Percentiles rank a stretch among this genome's conserved stretches.
phyloP scores from a whole-genome alignment of 352 stramenopile genomes.

The Phytophthora uliginosa region DNA sequence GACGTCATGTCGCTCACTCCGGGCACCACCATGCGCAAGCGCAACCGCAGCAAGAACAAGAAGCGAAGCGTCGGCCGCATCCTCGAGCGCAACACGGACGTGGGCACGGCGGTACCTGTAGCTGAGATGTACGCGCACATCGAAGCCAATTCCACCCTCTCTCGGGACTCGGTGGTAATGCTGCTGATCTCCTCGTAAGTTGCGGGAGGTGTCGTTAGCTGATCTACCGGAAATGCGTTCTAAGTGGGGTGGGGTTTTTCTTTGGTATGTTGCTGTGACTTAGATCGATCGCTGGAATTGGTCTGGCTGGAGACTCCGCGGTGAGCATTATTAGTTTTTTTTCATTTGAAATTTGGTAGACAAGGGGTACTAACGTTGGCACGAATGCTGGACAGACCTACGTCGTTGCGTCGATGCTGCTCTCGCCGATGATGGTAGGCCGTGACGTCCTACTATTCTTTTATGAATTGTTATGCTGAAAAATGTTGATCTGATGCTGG shows the following conservation, averaged over 20 bases:
- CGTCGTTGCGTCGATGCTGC: constrained; percentile 90
- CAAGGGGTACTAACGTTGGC: constrained; percentile 7
- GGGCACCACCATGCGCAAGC: constrained; percentile 81
- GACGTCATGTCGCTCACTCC: constrained; percentile 91
- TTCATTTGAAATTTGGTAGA: neutral
- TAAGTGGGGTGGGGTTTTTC: neutral
- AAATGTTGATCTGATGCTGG: constrained; percentile 6
- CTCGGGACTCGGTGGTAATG: constrained; percentile 86
- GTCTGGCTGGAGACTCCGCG: constrained; percentile 77
- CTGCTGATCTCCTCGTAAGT: constrained; percentile 87
- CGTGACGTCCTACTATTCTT: neutral
- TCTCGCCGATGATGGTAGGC: constrained; percentile 88
- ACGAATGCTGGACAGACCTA: constrained; percentile 60
- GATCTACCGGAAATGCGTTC: neutral
- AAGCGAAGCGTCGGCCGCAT: constrained; percentile 76
- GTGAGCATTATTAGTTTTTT: constrained; percentile 35
- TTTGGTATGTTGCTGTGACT: constrained; percentile 3
- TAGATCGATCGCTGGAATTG: constrained; percentile 85
- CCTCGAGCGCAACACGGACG: constrained; percentile 81
- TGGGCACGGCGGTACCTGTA: constrained; percentile 85
- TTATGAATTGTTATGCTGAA: neutral
- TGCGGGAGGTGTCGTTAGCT: neutral
- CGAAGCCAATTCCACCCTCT: constrained; percentile 85
- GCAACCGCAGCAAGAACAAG: constrained; percentile 53
- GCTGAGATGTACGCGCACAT: constrained; percentile 91